phyloP scores from a whole-genome alignment of 108 stramenopile genomes.

The Nitzschia sp. region DNA sequence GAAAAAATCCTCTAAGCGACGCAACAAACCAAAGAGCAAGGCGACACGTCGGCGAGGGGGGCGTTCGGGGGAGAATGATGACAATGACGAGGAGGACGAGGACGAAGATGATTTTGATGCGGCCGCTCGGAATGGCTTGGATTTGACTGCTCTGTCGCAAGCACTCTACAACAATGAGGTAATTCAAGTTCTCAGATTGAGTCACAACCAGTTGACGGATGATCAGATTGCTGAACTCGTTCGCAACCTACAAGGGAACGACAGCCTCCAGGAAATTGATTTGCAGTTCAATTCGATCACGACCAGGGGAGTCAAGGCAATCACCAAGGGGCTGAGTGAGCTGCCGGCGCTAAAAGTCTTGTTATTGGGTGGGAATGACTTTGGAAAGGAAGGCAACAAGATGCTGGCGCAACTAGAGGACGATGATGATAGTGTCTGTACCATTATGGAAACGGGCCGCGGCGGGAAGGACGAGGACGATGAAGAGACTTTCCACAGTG shows the following conservation, averaged over 20 bases:
- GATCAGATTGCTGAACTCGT: conserved; percentile 10
- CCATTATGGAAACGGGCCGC: conserved; percentile 8
- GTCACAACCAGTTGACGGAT: conserved; percentile 26
- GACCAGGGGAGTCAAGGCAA: conserved; percentile 1
- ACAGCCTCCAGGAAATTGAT: conserved; percentile 20
- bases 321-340: conserved; percentile 10
- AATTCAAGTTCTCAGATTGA: conserved; percentile 6
- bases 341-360: conserved; percentile 9
- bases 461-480: background rate
- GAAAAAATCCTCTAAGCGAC: background rate
- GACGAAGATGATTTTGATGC: conserved; percentile 5
- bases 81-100: background rate
- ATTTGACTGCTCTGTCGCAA: conserved; percentile 4
- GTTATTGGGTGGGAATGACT: conserved; percentile 30
- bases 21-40: background rate
- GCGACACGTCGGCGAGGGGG: background rate
- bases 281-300: conserved; percentile 27
- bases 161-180: conserved; percentile 10
- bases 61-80: conserved; percentile 3
- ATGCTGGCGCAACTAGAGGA: conserved; percentile 16
- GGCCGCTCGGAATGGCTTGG: conserved; percentile 3
- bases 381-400: conserved; percentile 25
- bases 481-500: conserved; percentile 13
- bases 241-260: conserved; percentile 14
- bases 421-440: conserved; percentile 36